Evolutionary conservation across 2,329 filamentous ascomycete species (phyloP), one percentile per base, ranked within the genome.

Genomic region (Parafenestella ontariensis): DNA sequence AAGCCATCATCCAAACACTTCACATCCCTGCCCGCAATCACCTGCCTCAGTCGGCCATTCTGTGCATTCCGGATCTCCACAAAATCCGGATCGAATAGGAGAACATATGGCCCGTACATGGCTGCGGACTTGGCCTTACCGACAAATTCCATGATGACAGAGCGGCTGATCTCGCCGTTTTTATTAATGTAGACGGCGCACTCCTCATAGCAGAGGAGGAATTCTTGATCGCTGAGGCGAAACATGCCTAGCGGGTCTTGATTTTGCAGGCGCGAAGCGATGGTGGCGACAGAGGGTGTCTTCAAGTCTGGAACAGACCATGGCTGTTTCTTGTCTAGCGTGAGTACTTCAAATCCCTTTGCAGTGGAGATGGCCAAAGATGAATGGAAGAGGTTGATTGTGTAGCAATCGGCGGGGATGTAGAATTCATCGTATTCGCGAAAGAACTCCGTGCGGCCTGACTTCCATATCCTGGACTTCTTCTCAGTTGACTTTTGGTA

Each of bases 391-490:
- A 99, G 85, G 76, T 97, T 98, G 72, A 99, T 90, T 43, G 91
- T 92, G 76, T 89, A 96, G 75, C 92, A 97, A 73, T 99, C 96
- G 2, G 91, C 89, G 0, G 95, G 95, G 65, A 99, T 93, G 78
- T 98, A 99, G 77, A 99, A 99, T 65, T 98, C 95, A 78, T 99
- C 95, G 74, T 93, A 99, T 72, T 99, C 95, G 59, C 95, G 89
- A 87, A 98, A 99, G 67, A 94, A 94, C 67, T 99, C 95, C 0
- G 94, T 97, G 55, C 85, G 87, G 18, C 92, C 92, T 9, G 85
- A 84, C 17, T 87, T 81, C 71, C 86, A 87, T 60, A 89, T 81
- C 8, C 91, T 87, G 4, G 87, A 85, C 67, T 89, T 91, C 80
- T 90, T 94, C 70, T 96, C 91, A 0, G 90, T 88, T 0, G 92